phyloP scores from a whole-genome alignment of 768 basidiomycete species.

The Boletellus sp. region DNA sequence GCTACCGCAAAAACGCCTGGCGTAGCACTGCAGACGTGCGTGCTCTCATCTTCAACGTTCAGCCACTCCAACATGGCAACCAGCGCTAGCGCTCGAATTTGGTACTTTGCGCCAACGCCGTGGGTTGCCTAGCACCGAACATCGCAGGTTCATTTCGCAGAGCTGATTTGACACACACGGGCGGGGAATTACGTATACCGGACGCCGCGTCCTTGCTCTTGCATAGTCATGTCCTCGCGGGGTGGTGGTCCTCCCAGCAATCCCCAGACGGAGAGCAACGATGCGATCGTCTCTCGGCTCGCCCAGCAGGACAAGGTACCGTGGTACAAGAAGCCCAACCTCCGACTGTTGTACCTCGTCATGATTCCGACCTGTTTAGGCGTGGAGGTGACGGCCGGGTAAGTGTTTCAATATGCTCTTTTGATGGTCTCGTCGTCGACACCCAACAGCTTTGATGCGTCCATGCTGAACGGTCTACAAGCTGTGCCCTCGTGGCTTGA shows the following conservation, averaged over 20 bases:
- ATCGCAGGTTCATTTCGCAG: too few relatives aligned
- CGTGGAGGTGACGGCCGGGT: conserved; percentile 10
- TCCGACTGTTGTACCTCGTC: conserved; percentile 50
- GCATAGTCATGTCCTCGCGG: background rate
- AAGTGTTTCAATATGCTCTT: background rate
- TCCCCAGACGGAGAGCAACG: background rate
- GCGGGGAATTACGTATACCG: too few relatives aligned
- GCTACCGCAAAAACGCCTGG: too few relatives aligned
- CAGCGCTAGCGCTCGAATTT: too few relatives aligned
- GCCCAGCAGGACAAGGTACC: conserved; percentile 43
- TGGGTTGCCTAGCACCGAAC: too few relatives aligned
- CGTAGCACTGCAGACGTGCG: too few relatives aligned
- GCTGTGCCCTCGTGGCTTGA: conserved; percentile 54
- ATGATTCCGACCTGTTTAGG: conserved; percentile 40
- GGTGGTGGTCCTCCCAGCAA: background rate
- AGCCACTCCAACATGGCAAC: too few relatives aligned
- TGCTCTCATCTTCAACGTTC: too few relatives aligned
- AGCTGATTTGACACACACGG: too few relatives aligned
- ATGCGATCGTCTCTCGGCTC: conserved; percentile 13
- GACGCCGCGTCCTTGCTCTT: too few relatives aligned
- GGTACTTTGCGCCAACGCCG: too few relatives aligned
- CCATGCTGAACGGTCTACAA: conserved; percentile 63
- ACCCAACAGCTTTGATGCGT: conserved; percentile 28
- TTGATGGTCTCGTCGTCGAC: background rate
- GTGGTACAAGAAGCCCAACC: conserved; percentile 60